These are phyloP conservation scores for Fusarium armeniacum DNA, from an alignment of 2,329 filamentous ascomycete genomes.

Conservation along the genomic window DNA sequence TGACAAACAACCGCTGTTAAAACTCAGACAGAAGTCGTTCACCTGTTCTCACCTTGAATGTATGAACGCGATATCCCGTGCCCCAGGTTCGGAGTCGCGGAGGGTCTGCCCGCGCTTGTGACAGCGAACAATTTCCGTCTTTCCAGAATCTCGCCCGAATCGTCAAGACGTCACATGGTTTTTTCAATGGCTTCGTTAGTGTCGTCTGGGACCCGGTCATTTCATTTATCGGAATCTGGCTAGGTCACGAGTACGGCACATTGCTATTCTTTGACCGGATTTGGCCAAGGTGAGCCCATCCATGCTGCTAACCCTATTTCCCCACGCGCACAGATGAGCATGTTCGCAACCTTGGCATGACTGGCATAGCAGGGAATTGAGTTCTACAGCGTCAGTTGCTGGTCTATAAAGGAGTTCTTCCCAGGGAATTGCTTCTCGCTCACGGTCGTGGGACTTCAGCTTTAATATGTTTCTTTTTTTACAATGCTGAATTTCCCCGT, in stretches of 20 bases:
- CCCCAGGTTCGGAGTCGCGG: slow-evolving; percentile 39
- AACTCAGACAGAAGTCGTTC: neutral
- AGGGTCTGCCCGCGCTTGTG: slow-evolving; percentile 28
- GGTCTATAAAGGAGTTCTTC: neutral
- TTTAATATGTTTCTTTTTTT: slow-evolving; percentile 15
- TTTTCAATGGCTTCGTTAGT: slow-evolving; percentile 29
- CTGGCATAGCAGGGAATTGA: slow-evolving; percentile 15
- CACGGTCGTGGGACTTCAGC: slow-evolving; percentile 16
- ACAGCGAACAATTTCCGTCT: slow-evolving; percentile 26
- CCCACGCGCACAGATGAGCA: slow-evolving; percentile 16
- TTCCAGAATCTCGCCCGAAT: slow-evolving; percentile 35
- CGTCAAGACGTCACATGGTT: slow-evolving; percentile 36
- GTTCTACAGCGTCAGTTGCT: slow-evolving; percentile 36
- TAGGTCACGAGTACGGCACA: slow-evolving; percentile 34
- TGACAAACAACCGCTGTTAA: slow-evolving; percentile 1
- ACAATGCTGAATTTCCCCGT: slow-evolving; percentile 38
- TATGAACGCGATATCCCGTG: slow-evolving; percentile 24
- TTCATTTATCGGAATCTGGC: slow-evolving; percentile 21
- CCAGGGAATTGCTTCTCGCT: neutral
- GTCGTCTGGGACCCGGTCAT: slow-evolving; percentile 35
- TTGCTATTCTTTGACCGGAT: slow-evolving; percentile 35
- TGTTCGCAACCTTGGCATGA: slow-evolving; percentile 6
- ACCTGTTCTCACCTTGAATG: slow-evolving; percentile 27
- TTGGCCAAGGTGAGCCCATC: slow-evolving; percentile 34
- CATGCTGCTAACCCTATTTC: slow-evolving; percentile 7